Evolutionary conservation across 306 rosid species (phyloP).

Genomic region (Spatholobus suberectus): DNA sequence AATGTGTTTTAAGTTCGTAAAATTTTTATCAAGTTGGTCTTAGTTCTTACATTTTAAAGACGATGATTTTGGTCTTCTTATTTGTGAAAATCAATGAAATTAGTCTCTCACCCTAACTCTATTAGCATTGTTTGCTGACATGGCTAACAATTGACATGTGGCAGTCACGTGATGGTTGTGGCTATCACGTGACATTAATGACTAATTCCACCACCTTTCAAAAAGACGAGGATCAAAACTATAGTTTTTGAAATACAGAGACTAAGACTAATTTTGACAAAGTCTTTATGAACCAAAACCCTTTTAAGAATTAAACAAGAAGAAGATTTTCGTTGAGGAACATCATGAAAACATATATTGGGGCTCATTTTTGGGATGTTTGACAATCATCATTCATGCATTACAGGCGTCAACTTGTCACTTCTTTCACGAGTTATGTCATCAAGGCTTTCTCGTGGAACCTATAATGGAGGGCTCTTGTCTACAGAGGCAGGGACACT

Average conservation of each 20-base stretch:
- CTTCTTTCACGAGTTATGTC: constrained; percentile 94
- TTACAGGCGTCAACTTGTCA: constrained; percentile 80
- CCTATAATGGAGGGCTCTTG: constrained; percentile 79
- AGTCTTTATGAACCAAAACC: background rate
- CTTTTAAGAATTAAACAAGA: background rate
- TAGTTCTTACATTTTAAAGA: too few relatives aligned
- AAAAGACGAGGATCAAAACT: background rate
- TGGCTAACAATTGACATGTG: too few relatives aligned
- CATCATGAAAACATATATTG: background rate
- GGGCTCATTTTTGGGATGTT: background rate
- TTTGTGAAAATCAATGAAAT: too few relatives aligned
- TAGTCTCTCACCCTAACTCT: background rate
- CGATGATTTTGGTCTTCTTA: too few relatives aligned
- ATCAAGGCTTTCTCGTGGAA: constrained; percentile 87
- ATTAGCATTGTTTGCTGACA: background rate
- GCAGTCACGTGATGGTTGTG: too few relatives aligned
- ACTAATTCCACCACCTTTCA: background rate
- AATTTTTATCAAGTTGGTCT: too few relatives aligned
- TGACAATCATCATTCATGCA: background rate
- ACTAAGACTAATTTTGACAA: background rate
- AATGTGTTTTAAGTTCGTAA: too few relatives aligned
- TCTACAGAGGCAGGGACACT: constrained; percentile 92
- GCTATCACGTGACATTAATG: too few relatives aligned
- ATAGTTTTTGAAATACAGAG: background rate
- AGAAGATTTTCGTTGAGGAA: background rate